Percentiles rank a stretch among this genome's conserved stretches.
phyloP scores from a whole-genome alignment of 352 stramenopile species.

The Globisporangium orthogonon region DNA sequence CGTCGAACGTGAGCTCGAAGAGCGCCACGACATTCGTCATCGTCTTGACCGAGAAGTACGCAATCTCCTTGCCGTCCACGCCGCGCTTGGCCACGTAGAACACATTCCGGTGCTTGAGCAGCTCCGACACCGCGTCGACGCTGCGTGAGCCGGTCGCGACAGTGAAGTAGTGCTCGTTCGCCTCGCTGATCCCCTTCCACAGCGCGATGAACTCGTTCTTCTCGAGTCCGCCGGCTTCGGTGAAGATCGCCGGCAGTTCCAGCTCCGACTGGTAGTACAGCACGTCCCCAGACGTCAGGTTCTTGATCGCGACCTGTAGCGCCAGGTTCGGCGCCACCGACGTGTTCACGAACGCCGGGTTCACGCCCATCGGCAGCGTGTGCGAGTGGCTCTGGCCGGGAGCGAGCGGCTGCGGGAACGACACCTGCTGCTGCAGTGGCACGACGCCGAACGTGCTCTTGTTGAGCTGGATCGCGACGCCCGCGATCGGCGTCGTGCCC shows the following conservation, averaged over 20 bases:
- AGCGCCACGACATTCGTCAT: slow-evolving; percentile 91
- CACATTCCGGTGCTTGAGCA: slow-evolving; percentile 87
- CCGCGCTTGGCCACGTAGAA: slow-evolving; percentile 93
- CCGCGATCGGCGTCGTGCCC: slow-evolving; percentile 77
- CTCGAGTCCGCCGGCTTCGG: slow-evolving; percentile 82
- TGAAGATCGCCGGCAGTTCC: slow-evolving; percentile 89
- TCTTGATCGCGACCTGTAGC: slow-evolving; percentile 98
- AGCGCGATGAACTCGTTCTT: slow-evolving; percentile 91
- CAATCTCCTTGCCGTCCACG: slow-evolving; percentile 92
- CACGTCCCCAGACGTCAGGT: slow-evolving; percentile 90
- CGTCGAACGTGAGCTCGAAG: slow-evolving; percentile 95
- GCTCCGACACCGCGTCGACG: slow-evolving; percentile 85
- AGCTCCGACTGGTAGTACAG: slow-evolving; percentile 95
- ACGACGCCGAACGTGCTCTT: slow-evolving; percentile 97
- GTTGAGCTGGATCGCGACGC: slow-evolving; percentile 96
- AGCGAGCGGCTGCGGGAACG: slow-evolving; percentile 53
- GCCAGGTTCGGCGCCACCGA: slow-evolving; percentile 60
- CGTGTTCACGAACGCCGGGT: slow-evolving; percentile 69
- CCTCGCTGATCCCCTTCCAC: slow-evolving; percentile 95
- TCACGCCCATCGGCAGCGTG: slow-evolving; percentile 73
- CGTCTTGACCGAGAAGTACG: slow-evolving; percentile 94
- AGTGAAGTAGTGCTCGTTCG: slow-evolving; percentile 93
- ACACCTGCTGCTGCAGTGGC: slow-evolving; percentile 89
- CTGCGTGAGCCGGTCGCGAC: slow-evolving; percentile 57
- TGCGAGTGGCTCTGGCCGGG: slow-evolving; percentile 76